Conservation (phyloP, 495 filamentous ascomycete genomes). For the Aspergillus funiculosus region DNA sequence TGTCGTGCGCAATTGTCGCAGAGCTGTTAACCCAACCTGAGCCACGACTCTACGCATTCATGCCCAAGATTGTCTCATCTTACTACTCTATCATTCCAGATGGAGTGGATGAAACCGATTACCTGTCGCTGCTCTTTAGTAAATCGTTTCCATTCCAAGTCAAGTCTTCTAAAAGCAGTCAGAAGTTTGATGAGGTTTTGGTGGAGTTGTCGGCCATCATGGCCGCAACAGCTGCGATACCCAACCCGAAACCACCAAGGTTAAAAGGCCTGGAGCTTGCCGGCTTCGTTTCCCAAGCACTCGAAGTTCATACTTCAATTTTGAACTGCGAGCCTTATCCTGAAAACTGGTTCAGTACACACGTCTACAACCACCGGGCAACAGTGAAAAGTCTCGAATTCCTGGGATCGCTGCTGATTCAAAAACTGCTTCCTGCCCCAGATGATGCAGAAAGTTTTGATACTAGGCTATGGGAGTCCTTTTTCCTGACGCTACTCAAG, state of each 20-base stretch:
- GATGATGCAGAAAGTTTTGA: constrained; percentile 92
- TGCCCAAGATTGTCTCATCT: constrained; percentile 85
- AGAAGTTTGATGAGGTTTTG: constrained; percentile 79
- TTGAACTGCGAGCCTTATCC: constrained; percentile 88
- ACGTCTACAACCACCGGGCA: constrained; percentile 92
- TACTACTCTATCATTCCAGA: constrained; percentile 69
- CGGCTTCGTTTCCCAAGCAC: constrained; percentile 62
- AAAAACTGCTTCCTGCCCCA: constrained; percentile 73
- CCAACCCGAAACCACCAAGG: constrained; percentile 45
- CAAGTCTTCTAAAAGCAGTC: constrained; percentile 54
- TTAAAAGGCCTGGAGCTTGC: constrained; percentile 71
- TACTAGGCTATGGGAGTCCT: constrained; percentile 87
- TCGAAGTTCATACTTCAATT: constrained; percentile 81
- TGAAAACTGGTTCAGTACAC: constrained; percentile 80
- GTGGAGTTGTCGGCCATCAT: constrained; percentile 86
- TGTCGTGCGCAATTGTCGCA: constrained; percentile 86
- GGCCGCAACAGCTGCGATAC: constrained; percentile 68
- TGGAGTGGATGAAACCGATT: constrained; percentile 57
- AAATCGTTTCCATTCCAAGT: constrained; percentile 83
- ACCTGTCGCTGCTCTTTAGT: constrained; percentile 82
- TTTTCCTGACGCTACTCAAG: constrained; percentile 83
- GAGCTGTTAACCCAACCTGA: constrained; percentile 72
- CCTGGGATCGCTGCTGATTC: constrained; percentile 67
- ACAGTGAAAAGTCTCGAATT: constrained; percentile 85
- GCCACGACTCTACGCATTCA: constrained; percentile 77